Evolutionary conservation across 805 yeast genomes (phyloP).

Genomic region (Maudiozyma pseudohumilis): DNA sequence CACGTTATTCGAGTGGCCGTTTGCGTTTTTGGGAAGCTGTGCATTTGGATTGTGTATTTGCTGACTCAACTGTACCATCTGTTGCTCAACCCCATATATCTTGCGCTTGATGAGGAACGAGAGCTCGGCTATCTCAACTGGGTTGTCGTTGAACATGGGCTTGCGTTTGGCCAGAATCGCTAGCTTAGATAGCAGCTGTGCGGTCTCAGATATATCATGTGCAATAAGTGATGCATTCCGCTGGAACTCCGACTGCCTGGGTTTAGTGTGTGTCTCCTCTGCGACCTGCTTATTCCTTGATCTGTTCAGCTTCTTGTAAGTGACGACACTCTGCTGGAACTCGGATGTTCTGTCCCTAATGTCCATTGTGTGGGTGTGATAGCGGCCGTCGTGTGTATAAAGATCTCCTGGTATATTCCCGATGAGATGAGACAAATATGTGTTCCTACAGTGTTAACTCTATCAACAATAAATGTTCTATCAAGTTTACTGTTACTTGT

Average conservation of each 20-base stretch:
- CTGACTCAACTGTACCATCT: constrained; percentile 71
- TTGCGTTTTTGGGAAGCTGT: constrained; percentile 2
- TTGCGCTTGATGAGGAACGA: constrained; percentile 58
- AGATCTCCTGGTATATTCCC: too few relatives aligned
- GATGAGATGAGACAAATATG: too few relatives aligned
- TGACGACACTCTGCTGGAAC: constrained; percentile 82
- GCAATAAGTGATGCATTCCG: constrained; percentile 72
- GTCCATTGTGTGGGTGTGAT: constrained; percentile 16
- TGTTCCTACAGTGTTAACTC: too few relatives aligned
- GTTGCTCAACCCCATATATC: constrained; percentile 57
- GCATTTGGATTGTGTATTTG: constrained; percentile 10
- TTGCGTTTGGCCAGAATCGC: constrained; percentile 80
- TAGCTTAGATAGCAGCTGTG: constrained; percentile 67
- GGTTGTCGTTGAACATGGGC: constrained; percentile 87
- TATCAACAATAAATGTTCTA: too few relatives aligned
- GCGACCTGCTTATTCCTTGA: constrained; percentile 36
- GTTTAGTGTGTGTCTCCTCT: neutral
- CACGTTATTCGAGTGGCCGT: constrained; percentile 68
- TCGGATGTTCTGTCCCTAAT: constrained; percentile 81
- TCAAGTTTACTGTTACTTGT: too few relatives aligned
- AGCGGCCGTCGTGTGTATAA: too few relatives aligned
- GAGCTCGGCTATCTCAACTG: constrained; percentile 85
- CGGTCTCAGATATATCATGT: constrained; percentile 77
- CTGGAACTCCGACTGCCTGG: constrained; percentile 47
- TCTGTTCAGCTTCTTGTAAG: constrained; percentile 59